These are phyloP conservation scores for Tuber magnatum DNA, from an alignment of 495 filamentous ascomycete genomes.

Conservation along the genomic window DNA sequence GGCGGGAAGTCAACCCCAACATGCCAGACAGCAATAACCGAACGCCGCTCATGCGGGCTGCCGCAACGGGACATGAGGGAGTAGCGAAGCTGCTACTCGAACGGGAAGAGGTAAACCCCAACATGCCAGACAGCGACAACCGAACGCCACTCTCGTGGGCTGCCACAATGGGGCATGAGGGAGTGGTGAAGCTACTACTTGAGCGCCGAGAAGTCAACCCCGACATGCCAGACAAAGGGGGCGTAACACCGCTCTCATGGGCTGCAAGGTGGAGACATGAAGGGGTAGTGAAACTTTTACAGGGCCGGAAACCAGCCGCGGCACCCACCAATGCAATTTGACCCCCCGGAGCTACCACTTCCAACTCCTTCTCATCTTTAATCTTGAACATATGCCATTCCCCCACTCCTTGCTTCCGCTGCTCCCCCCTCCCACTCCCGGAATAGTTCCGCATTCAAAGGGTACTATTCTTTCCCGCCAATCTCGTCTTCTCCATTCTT, in stretches of 20 bases:
- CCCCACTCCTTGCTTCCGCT: too few species aligned
- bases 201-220: background rate
- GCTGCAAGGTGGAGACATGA: background rate
- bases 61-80: slow-evolving; percentile 32
- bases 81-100: slow-evolving; percentile 36
- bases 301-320: slow-evolving; percentile 40
- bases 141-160: slow-evolving; percentile 44
- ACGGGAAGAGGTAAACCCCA: slow-evolving; percentile 19
- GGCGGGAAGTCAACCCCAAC: slow-evolving; percentile 8
- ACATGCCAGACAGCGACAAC: slow-evolving; percentile 26
- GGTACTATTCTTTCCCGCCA: too few species aligned
- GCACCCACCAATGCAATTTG: too few species aligned
- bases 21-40: background rate
- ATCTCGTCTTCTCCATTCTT: too few species aligned
- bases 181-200: slow-evolving; percentile 33
- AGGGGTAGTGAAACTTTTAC: too few species aligned
- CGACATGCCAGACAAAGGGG: slow-evolving; percentile 14
- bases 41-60: slow-evolving; percentile 27
- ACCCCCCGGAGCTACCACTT: too few species aligned
- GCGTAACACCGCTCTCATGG: slow-evolving; percentile 28
- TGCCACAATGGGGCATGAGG: slow-evolving; percentile 42
- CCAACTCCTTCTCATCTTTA: too few species aligned
- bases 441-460: too few species aligned
- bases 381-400: too few species aligned
- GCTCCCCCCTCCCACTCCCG: too few species aligned